A percentile compares a stretch with the other conserved stretches of the same genome.
phyloP scores from a whole-genome alignment of 2,329 filamentous ascomycete genomes.

The Beauveria sp. region DNA sequence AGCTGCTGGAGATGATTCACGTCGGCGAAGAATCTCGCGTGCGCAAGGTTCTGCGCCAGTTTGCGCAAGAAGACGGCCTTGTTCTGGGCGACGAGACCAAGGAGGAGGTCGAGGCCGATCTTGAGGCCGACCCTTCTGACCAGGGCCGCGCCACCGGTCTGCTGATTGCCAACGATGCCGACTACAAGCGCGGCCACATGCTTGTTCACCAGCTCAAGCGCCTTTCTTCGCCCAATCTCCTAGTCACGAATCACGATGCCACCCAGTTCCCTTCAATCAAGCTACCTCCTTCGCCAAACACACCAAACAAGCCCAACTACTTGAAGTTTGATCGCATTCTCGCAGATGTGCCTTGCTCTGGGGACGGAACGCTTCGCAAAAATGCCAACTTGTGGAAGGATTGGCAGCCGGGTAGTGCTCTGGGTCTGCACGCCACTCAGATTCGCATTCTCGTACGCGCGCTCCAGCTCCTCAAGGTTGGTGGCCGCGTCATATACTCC shows the following conservation, averaged over 20 bases:
- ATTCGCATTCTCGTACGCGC: conserved; percentile 84
- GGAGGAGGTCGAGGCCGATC: conserved; percentile 40
- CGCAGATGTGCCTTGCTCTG: conserved; percentile 93
- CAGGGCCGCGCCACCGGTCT: conserved; percentile 84
- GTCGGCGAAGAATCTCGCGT: conserved; percentile 84
- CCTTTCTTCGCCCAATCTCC: conserved; percentile 88
- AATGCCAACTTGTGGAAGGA: conserved; percentile 93
- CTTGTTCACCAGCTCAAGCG: conserved; percentile 96
- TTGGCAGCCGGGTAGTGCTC: conserved; percentile 80
- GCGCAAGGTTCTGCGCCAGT: conserved; percentile 57
- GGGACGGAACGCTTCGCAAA: conserved; percentile 89
- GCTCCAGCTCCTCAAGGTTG: conserved; percentile 91
- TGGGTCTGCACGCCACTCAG: conserved; percentile 83
- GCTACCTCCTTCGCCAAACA: conserved; percentile 55
- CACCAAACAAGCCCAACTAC: conserved; percentile 56
- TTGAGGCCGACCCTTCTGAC: conserved; percentile 57
- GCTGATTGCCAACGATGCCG: conserved; percentile 89
- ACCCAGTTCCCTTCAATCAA: conserved; percentile 91
- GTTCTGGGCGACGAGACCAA: conserved; percentile 41
- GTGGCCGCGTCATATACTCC: conserved; percentile 91
- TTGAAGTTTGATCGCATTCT: conserved; percentile 96
- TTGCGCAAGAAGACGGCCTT: conserved; percentile 54
- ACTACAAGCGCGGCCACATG: conserved; percentile 96
- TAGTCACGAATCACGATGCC: conserved; percentile 97
- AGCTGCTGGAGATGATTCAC: conserved; percentile 91